Base-by-base conservation (phyloP, 2,329 filamentous ascomycete species). In the Phialocephala subalpina region DNA sequence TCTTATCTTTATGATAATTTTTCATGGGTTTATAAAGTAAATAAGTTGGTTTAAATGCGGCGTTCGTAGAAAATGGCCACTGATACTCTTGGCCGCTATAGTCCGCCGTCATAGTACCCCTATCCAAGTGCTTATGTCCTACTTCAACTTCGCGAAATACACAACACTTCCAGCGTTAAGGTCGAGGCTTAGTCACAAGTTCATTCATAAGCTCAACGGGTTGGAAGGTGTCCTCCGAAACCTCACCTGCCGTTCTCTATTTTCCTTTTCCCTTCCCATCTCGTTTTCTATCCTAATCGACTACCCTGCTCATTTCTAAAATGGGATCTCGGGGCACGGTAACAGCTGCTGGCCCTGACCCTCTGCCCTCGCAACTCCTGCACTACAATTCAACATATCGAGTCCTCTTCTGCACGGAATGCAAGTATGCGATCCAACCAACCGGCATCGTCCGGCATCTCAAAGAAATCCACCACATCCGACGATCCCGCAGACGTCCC, bases 371-470 rank as follows among this genome's bases (percentile, higher is more conserved):
- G 3, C 60, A 73, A 33, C 60, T 74, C 20, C 64, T 74, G 0
- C 66, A 68, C 18, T 74, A 74, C 57, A 67, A 72, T 12, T 61
- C 70, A 11, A 38, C 14, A n/a, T 70, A 71, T 52, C 60, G 61
- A 62, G 70, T 72, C 18, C 22, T 74, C n/a, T 58, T 74, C 16
- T 74, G 73, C 49, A 64, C 49, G n/a, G 47, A 47, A 1, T 74
- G 73, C 58, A 64, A 62, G n/a, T 73, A 74, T 62, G 72, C 72
- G 8, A 69, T 74, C 14, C 70, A 73, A 33, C 73, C 73, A 22
- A 60, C 52, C 14, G 71, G 70, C 20, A 63, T 74, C 12, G 49
- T 63, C 12, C 66, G 72, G 6, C 72, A 74, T 61, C 63, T 74
- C 18, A 73, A 73, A 63, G 71, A 73, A 2, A 70, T 73, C 11